Evolutionary conservation across 106 monocot genomes (phyloP).

Genomic region (Allium sativum): DNA sequence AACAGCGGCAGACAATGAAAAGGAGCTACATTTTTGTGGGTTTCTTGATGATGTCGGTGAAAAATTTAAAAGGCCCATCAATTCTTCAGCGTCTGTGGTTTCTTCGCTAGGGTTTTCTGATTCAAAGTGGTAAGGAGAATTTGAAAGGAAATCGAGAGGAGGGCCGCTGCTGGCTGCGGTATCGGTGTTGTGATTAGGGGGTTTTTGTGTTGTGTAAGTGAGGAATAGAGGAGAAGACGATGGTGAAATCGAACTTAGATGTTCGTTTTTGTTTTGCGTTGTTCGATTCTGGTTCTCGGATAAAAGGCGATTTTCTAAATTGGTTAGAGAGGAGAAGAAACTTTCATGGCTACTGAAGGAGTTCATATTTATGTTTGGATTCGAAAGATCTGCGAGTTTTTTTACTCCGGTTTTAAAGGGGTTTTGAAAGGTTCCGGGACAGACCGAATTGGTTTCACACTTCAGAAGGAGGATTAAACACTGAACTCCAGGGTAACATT

Average conservation of each 20-base stretch:
- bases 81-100: constrained; percentile 16
- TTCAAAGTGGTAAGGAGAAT: not conserved
- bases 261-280: not conserved
- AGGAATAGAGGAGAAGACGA: constrained; percentile 8
- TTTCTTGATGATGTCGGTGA: not conserved
- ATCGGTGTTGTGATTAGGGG: not conserved
- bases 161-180: constrained; percentile 9
- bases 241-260: not conserved
- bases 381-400: too few species aligned
- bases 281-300: not conserved
- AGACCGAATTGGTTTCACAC: too few species aligned
- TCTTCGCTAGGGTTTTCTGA: not conserved
- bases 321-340: constrained; percentile 6
- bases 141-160: constrained; percentile 23
- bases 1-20: not conserved
- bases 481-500: too few species aligned
- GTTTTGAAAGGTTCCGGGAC: too few species aligned
- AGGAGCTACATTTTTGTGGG: not conserved
- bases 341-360: not conserved
- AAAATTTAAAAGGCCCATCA: constrained; percentile 34
- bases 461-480: too few species aligned
- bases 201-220: not conserved
- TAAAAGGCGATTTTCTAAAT: not conserved
- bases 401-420: too few species aligned
- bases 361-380: too few species aligned